Evolutionary conservation across 495 filamentous ascomycete species (phyloP).

Genomic region (Daldinia vernicosa): DNA sequence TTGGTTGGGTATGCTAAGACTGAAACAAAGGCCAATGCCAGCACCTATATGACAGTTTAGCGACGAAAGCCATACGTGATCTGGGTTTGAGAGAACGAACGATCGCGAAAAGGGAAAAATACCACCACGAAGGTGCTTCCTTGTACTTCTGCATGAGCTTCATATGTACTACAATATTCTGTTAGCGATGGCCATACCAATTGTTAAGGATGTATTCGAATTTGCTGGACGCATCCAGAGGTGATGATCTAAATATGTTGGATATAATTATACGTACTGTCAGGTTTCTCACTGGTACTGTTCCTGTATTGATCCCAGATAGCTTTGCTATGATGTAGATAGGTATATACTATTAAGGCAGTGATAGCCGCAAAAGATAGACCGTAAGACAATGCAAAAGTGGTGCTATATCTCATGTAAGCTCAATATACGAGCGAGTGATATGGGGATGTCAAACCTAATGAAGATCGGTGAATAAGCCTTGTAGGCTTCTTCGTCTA

Average conservation of each 20-base stretch:
- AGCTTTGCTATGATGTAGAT: constrained; percentile 69
- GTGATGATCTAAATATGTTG: not conserved
- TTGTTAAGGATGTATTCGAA: not conserved
- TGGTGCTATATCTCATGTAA: constrained; percentile 54
- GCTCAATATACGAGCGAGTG: not conserved
- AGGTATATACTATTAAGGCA: constrained; percentile 71
- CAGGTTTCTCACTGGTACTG: constrained; percentile 66
- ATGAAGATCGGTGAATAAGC: constrained; percentile 71
- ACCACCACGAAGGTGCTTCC: constrained; percentile 67
- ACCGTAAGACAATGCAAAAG: constrained; percentile 71
- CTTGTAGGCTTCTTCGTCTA: constrained; percentile 64
- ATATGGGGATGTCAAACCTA: constrained; percentile 48
- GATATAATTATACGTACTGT: constrained; percentile 45
- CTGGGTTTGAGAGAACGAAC: constrained; percentile 40
- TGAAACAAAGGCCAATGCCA: constrained; percentile 68
- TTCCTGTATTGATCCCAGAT: constrained; percentile 67
- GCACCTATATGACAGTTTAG: constrained; percentile 56
- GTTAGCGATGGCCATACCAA: constrained; percentile 24
- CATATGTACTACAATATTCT: constrained; percentile 56
- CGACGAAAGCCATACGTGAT: constrained; percentile 13
- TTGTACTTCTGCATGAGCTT: constrained; percentile 68
- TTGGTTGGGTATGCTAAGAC: constrained; percentile 72
- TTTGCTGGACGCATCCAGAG: not conserved
- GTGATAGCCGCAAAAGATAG: constrained; percentile 76
- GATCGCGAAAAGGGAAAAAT: constrained; percentile 57